Evolutionary conservation across 176 grass and related monocot species (phyloP).

Genomic region (Alopecurus myosuroides): DNA sequence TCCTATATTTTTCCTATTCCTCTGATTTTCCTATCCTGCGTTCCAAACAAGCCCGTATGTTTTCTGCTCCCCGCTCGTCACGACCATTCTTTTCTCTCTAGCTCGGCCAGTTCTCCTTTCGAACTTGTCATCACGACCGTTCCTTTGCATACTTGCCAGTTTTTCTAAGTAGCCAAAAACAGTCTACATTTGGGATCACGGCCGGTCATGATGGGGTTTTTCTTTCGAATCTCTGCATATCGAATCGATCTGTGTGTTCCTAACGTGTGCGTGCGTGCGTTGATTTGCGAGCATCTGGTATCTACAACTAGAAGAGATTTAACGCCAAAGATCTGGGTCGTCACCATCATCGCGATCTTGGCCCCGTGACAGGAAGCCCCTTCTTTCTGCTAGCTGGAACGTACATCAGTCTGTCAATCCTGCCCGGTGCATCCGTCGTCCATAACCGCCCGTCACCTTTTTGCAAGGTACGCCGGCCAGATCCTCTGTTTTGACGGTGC

Average conservation of each 20-base stretch:
- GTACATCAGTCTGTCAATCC: neutral
- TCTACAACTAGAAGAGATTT: too few relatives aligned
- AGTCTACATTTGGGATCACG: too few relatives aligned
- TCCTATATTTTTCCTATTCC: too few relatives aligned
- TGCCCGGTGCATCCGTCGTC: neutral
- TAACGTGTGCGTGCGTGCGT: too few relatives aligned
- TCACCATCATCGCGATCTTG: conserved; percentile 2
- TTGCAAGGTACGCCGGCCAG: neutral
- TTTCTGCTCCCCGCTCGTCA: neutral
- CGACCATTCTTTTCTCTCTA: neutral
- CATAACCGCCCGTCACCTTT: neutral
- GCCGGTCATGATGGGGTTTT: neutral
- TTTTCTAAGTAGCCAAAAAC: too few relatives aligned
- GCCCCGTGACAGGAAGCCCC: neutral
- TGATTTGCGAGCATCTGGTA: too few relatives aligned
- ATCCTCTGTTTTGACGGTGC: neutral
- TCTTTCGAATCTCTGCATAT: neutral
- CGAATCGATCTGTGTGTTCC: too few relatives aligned
- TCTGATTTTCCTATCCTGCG: too few relatives aligned
- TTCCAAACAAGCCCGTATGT: too few relatives aligned
- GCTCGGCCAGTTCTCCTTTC: too few relatives aligned
- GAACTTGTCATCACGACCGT: too few relatives aligned
- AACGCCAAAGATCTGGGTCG: neutral
- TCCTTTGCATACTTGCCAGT: too few relatives aligned
- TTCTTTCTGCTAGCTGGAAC: neutral